Conservation (phyloP, 106 monocot species). For the Allium sativum region DNA sequence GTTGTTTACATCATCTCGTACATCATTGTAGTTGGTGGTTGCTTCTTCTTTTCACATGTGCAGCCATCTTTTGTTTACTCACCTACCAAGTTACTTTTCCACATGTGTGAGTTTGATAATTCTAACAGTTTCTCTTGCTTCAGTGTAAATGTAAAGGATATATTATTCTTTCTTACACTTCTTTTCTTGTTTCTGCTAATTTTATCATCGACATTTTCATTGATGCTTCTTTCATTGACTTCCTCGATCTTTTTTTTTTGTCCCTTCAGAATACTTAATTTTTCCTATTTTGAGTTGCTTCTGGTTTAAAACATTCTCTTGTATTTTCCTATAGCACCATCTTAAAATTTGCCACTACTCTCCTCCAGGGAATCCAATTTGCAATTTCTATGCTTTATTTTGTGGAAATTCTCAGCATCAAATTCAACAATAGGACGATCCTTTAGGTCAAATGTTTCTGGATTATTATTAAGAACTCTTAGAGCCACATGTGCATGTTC, state of each 20-base stretch:
- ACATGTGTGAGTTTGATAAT: too few species aligned
- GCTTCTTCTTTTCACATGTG: too few species aligned
- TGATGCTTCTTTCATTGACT: neutral
- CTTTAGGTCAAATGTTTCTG: slow-evolving; percentile 80
- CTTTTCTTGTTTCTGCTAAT: slow-evolving; percentile 12
- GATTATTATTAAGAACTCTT: slow-evolving; percentile 95
- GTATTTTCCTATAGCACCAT: slow-evolving; percentile 6
- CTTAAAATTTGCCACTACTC: slow-evolving; percentile 14
- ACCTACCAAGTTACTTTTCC: too few species aligned
- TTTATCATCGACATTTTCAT: slow-evolving; percentile 3
- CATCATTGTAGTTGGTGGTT: too few species aligned
- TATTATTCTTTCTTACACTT: neutral
- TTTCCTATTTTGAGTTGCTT: slow-evolving; percentile 13
- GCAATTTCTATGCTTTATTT: slow-evolving; percentile 44
- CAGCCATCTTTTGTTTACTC: too few species aligned
- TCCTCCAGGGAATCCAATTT: slow-evolving; percentile 25
- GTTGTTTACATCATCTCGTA: too few species aligned
- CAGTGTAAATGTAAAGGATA: neutral
- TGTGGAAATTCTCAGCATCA: slow-evolving; percentile 71
- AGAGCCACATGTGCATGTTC: slow-evolving; percentile 91
- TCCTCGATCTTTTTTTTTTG: slow-evolving; percentile 4
- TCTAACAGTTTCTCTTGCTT: slow-evolving; percentile 10
- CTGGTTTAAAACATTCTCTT: slow-evolving; percentile 10
- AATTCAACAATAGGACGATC: slow-evolving; percentile 93
- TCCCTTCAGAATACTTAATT: slow-evolving; percentile 7